Evolutionary conservation across 2,329 filamentous ascomycete species (phyloP).

Genomic region (Fusarium austroafricanum): DNA sequence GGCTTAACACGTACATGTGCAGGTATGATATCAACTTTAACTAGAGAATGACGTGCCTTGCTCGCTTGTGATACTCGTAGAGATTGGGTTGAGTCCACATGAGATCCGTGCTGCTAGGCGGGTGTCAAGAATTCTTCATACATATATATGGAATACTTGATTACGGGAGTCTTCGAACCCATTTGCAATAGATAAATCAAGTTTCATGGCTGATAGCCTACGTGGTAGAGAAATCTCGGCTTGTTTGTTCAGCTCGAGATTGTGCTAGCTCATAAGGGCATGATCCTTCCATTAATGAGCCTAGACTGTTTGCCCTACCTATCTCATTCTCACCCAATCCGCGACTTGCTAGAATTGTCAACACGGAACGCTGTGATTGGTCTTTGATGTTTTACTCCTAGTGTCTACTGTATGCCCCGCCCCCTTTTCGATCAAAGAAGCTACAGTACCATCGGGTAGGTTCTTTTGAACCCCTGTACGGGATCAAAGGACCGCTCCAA

Average conservation of each 20-base stretch:
- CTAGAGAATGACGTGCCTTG: slow-evolving; percentile 20
- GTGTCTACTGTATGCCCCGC: slow-evolving; percentile 4
- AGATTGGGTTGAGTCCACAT: slow-evolving; percentile 27
- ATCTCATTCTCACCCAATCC: slow-evolving; percentile 7
- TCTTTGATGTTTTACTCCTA: slow-evolving; percentile 3
- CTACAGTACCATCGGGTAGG: not conserved
- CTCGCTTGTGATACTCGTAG: slow-evolving; percentile 25
- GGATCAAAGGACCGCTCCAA: slow-evolving; percentile 19
- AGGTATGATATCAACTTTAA: slow-evolving; percentile 1
- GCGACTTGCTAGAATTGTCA: slow-evolving; percentile 25
- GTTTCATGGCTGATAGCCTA: not conserved
- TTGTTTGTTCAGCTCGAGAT: not conserved
- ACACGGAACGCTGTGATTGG: slow-evolving; percentile 16
- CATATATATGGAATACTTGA: not conserved
- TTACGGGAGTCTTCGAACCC: slow-evolving; percentile 9
- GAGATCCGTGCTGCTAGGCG: slow-evolving; percentile 20
- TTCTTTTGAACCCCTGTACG: slow-evolving; percentile 17
- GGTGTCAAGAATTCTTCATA: slow-evolving; percentile 13
- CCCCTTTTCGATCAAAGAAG: slow-evolving; percentile 23
- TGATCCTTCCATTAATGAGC: no score
- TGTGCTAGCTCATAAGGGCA: not conserved
- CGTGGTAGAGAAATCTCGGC: not conserved
- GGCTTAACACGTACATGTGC: slow-evolving; percentile 21
- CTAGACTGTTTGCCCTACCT: not conserved
- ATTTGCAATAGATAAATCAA: not conserved